These are phyloP conservation scores for Zizania palustris DNA, from an alignment of 202 grass and related monocot species.

Conservation along the genomic window DNA sequence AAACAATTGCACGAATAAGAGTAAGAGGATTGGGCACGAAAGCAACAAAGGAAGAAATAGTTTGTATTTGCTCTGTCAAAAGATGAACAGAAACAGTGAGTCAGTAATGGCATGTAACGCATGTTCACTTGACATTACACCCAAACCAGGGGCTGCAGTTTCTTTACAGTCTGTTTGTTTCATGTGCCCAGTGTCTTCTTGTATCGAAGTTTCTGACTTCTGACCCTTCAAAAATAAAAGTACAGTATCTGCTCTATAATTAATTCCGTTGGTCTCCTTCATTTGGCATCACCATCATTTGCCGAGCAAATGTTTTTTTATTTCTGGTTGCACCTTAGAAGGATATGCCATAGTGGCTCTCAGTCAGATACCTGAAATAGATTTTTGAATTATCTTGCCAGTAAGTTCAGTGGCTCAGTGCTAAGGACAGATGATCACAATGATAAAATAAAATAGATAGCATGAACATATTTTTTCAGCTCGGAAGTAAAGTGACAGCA, in stretches of 20 bases:
- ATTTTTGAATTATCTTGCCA: not conserved
- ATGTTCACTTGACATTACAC: not conserved
- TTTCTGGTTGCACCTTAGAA: not conserved
- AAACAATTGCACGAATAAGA: not conserved
- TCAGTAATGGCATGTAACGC: not conserved
- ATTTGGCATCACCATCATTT: not conserved
- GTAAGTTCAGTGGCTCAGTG: not conserved
- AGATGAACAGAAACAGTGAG: not conserved
- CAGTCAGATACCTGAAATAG: conserved; percentile 17
- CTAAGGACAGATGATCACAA: not conserved
- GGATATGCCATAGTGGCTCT: not conserved
- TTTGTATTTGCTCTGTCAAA: not conserved
- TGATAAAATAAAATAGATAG: not conserved
- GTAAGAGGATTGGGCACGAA: not conserved
- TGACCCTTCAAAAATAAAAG: not conserved
- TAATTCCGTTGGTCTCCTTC: not conserved
- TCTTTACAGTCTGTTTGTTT: not conserved
- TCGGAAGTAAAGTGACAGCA: not conserved
- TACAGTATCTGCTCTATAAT: not conserved
- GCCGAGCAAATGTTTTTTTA: not conserved
- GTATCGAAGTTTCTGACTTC: not conserved
- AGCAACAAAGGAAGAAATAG: not conserved
- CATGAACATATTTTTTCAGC: not conserved
- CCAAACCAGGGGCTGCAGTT: not conserved
- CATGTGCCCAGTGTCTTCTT: not conserved